Evolutionary conservation across 1,139 yeast genomes (phyloP), one percentile per base, ranked within the genome.

Genomic region (Entelexis paramagnoliae): DNA sequence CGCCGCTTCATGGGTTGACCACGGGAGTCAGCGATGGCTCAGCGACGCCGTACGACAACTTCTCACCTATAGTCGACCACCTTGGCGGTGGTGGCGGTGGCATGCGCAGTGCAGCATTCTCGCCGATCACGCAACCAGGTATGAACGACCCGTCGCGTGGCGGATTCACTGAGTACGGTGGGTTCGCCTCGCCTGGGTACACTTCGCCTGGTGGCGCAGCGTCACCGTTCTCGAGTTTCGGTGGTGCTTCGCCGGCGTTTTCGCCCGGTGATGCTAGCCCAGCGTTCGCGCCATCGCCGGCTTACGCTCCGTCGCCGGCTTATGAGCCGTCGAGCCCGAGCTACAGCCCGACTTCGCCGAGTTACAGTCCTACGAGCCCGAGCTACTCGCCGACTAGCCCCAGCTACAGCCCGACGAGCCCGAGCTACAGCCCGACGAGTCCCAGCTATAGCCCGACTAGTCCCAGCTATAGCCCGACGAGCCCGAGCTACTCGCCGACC

Each of bases 131-230:
- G 54, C 87, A 89, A 51, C 83, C 95, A 20, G 93, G 95, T 60
- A 78, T 80, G 52, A 75, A 80, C 34, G 95, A 85, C 61, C 85
- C 80, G 48, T 72, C 80, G 48, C 57, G 55, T 17, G 98, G 98
- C 58, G 96, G 96, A 3, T 83, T 89, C 63, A 87, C 97, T 8
- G 94, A 89, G 56, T 91, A 91, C 65, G 95, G 94, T 55, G 83
- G 83, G 48, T 65, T 67, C 52, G 68, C 66, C 57, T 71, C 76
- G 56, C 74, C 77, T 59, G 83, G 84, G 49, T 82, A 83, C 8
- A 74, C 88, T 8, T 81, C 87, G 16, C 88, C 89, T 50, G 52
- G 41, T 20, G 79, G 82, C 3, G 87, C 86, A 46, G 77, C 87
- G 0, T 79, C 87, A 2, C 93, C 93, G 58, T 66, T 72, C 10